These are phyloP conservation scores for Cryptococcus neoformans DNA, from an alignment of 1,284 basidiomycete genomes.

Conservation along the genomic window DNA sequence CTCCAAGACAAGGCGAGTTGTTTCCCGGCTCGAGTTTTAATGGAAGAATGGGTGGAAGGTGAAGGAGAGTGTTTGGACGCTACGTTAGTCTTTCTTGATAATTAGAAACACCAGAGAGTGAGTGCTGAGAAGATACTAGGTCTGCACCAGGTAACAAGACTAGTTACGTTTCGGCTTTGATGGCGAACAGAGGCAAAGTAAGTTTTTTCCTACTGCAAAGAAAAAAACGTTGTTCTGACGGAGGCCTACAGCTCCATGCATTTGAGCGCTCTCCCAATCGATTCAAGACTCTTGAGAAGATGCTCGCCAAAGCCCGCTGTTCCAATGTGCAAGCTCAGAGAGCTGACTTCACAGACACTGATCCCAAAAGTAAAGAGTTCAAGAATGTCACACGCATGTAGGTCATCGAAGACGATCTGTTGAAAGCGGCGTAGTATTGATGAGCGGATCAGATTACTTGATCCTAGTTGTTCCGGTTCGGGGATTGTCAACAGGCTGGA, in stretches of 20 bases:
- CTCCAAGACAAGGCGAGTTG: constrained; percentile 98
- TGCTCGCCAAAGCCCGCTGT: constrained; percentile 77
- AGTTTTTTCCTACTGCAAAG: constrained; percentile 10
- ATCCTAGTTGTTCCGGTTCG: constrained; percentile 91
- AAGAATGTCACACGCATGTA: constrained; percentile 76
- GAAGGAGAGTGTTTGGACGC: constrained; percentile 76
- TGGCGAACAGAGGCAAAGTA: constrained; percentile 75
- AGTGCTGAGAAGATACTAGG: constrained; percentile 10
- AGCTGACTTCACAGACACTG: constrained; percentile 71
- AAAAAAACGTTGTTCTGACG: not conserved
- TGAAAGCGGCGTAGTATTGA: not conserved
- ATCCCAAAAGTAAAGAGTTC: constrained; percentile 64
- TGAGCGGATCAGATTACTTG: constrained; percentile 61
- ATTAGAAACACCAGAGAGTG: too few relatives aligned
- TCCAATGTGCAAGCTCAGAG: constrained; percentile 68
- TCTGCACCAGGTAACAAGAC: constrained; percentile 99
- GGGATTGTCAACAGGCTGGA: constrained; percentile 89
- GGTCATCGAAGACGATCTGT: constrained; percentile 33
- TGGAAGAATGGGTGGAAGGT: constrained; percentile 39
- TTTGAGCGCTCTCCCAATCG: constrained; percentile 79
- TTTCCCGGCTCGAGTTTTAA: constrained; percentile 82
- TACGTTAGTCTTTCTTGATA: constrained; percentile 52
- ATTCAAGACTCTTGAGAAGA: constrained; percentile 73
- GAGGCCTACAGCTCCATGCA: constrained; percentile 62
- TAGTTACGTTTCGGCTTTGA: constrained; percentile 82